Evolutionary conservation across 2,329 filamentous ascomycete genomes (phyloP).

Genomic region (Epichloe sibirici): DNA sequence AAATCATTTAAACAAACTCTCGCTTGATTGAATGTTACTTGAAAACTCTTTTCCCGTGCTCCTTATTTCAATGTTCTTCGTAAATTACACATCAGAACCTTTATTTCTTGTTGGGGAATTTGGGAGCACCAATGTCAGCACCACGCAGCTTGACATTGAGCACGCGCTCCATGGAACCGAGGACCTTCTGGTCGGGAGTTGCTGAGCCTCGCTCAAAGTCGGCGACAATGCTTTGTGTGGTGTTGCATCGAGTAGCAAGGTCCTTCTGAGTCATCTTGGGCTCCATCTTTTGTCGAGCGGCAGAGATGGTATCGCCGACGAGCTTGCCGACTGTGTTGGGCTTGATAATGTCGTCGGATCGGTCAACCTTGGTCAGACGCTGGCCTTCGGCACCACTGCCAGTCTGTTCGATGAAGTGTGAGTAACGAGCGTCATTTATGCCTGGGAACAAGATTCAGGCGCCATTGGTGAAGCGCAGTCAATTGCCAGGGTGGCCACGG

Average conservation of each 20-base stretch:
- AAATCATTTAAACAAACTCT: background rate
- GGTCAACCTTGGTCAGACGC: slow-evolving; percentile 94
- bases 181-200: slow-evolving; percentile 71
- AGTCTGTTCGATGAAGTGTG: slow-evolving; percentile 12
- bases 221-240: slow-evolving; percentile 64
- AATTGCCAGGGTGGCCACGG: background rate
- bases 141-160: slow-evolving; percentile 84
- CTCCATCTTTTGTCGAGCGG: slow-evolving; percentile 66
- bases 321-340: slow-evolving; percentile 77
- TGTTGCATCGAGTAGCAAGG: slow-evolving; percentile 79
- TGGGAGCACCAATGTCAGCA: slow-evolving; percentile 71
- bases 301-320: slow-evolving; percentile 73
- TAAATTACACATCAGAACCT: background rate
- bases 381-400: slow-evolving; percentile 56
- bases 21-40: slow-evolving; percentile 2
- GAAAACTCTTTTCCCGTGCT: background rate
- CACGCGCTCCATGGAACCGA: slow-evolving; percentile 65
- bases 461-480: background rate
- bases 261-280: slow-evolving; percentile 96
- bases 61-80: background rate
- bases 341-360: slow-evolving; percentile 93
- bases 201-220: slow-evolving; percentile 76
- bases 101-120: slow-evolving; percentile 61
- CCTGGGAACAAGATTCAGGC: background rate
- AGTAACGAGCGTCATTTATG: slow-evolving; percentile 2